phyloP scores from a whole-genome alignment of 306 rosid species.

The Lagenaria siceraria region DNA sequence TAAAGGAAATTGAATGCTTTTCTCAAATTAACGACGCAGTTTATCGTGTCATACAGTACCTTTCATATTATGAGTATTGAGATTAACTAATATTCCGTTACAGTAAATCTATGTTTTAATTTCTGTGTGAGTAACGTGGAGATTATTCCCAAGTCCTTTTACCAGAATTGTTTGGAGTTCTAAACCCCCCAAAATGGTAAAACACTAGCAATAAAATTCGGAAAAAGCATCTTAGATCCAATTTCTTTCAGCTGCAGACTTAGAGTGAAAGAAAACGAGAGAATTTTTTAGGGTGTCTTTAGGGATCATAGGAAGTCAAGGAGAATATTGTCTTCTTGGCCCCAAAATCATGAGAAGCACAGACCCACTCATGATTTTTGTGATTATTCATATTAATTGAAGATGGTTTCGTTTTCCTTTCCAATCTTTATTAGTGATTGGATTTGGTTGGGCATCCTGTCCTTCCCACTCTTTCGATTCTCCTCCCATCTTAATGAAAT shows the following conservation, averaged over 20 bases:
- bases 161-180: background rate
- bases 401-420: background rate
- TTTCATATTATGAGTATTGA: background rate
- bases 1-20: background rate
- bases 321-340: background rate
- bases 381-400: background rate
- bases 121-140: background rate
- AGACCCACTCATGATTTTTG: background rate
- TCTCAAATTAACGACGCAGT: background rate
- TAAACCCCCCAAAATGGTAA: background rate
- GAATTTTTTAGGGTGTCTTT: background rate
- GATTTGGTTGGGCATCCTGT: background rate
- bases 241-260: background rate
- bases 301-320: background rate
- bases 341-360: background rate
- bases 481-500: background rate
- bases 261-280: background rate
- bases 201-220: background rate
- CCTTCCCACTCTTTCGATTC: background rate
- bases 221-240: background rate
- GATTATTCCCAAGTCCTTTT: background rate
- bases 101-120: background rate
- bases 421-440: background rate
- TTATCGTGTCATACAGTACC: background rate
- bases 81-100: background rate